These are phyloP conservation scores for Ceriops zippeliana DNA, from an alignment of 345 rosid species.

Conservation along the genomic window DNA sequence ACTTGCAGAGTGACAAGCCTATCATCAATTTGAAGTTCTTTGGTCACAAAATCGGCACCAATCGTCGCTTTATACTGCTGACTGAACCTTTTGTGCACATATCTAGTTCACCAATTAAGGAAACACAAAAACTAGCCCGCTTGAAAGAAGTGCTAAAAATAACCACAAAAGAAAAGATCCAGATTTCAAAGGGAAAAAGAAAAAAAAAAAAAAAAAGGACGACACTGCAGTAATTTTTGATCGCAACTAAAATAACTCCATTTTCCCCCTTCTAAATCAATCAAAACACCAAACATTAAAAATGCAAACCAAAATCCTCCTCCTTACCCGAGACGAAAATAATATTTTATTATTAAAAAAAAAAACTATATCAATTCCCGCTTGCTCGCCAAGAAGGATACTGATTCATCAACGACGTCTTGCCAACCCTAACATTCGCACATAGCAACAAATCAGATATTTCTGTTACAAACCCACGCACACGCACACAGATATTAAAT, in stretches of 20 bases:
- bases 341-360: background rate
- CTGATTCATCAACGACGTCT: conserved; percentile 99
- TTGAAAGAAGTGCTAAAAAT: background rate
- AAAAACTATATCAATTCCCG: background rate
- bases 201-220: too few species aligned
- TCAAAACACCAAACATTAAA: too few species aligned
- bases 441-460: conserved; percentile 2
- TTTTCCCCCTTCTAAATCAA: too few species aligned
- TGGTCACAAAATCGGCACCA: conserved; percentile 98
- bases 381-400: conserved; percentile 46
- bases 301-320: background rate
- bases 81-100: conserved; percentile 86
- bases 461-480: background rate
- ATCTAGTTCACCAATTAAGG: conserved; percentile 24
- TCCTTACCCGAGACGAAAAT: background rate
- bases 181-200: background rate
- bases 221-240: too few species aligned
- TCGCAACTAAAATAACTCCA: too few species aligned
- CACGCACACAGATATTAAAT: background rate
- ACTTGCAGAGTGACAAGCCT: conserved; percentile 92
- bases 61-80: conserved; percentile 97
- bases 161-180: background rate
- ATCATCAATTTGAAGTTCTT: conserved; percentile 91
- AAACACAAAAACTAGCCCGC: background rate
- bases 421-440: conserved; percentile 76